phyloP scores from a whole-genome alignment of 2,329 filamentous ascomycete species.

The Drechslerella coelobrocha region DNA sequence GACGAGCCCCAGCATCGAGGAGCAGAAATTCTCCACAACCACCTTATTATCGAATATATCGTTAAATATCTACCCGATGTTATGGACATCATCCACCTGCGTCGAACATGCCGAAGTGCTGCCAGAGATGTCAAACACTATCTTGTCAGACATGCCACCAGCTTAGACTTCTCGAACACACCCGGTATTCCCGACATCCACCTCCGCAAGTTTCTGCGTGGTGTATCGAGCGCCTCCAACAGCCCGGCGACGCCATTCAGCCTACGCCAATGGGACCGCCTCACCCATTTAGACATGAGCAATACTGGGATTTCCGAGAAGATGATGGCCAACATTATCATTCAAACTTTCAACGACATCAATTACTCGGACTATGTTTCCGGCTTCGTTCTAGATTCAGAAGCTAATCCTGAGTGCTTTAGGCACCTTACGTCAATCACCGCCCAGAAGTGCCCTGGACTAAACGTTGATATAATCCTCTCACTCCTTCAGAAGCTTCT shows the following conservation, averaged over 20 bases:
- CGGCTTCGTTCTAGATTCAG: slow-evolving; percentile 9
- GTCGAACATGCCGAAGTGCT: slow-evolving; percentile 19
- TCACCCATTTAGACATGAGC: slow-evolving; percentile 37
- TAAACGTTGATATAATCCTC: slow-evolving; percentile 17
- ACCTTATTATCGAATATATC: slow-evolving; percentile 43
- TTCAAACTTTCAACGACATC: slow-evolving; percentile 32
- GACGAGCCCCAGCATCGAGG: slow-evolving; percentile 12
- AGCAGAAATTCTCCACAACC: slow-evolving; percentile 35
- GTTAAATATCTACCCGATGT: slow-evolving; percentile 39
- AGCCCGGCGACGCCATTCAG: background rate
- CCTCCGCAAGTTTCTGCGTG: slow-evolving; percentile 33
- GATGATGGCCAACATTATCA: slow-evolving; percentile 33
- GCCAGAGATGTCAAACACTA: slow-evolving; percentile 29
- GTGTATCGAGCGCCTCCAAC: slow-evolving; percentile 9
- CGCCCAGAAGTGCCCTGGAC: slow-evolving; percentile 25
- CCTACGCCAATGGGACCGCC: slow-evolving; percentile 29
- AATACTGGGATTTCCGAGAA: slow-evolving; percentile 34
- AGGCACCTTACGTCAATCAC: slow-evolving; percentile 29
- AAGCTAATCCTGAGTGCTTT: slow-evolving; percentile 26
- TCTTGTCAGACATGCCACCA: slow-evolving; percentile 23
- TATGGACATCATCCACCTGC: slow-evolving; percentile 39
- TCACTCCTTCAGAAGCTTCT: slow-evolving; percentile 27
- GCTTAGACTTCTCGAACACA: slow-evolving; percentile 34
- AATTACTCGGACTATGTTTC: slow-evolving; percentile 4
- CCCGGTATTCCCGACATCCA: slow-evolving; percentile 19